Base-by-base conservation (phyloP, 805 yeast species). In the Candida manassasensis region DNA sequence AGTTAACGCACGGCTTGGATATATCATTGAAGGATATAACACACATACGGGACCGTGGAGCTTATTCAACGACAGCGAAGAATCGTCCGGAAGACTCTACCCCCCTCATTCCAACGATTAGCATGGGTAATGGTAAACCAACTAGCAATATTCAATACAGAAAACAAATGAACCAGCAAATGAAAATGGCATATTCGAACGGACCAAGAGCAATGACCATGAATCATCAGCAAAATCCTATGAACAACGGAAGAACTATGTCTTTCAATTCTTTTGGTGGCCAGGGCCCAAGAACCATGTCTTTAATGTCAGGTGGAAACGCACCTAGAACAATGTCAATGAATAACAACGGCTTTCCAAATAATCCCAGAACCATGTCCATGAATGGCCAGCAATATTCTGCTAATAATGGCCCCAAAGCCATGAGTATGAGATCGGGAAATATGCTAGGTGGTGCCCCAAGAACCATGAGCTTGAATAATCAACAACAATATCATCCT, bases 91-190 rank as follows among this genome's bases (percentile, higher is more conserved):
- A 64, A 37, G 86, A 81, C 42, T 71, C 89, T 0, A 71, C 86
- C 0, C 89, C 93, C 6, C 77, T 81, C 42, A 83, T 84, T 26
- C 94, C 94, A 5, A 82, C 87, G 0, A 36, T 84, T 3, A 64
- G 74, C 4, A 57, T 71, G 0, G 39, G 46, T 5, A 48, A 44
- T 42, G 55, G 33, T 4, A 16, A 63, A 42, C 18, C 41, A 59
- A 32, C 50, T 65, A 45, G 69, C 35, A 80, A 74, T 45, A 64
- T 76, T 5, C 80, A 80, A 42, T 84, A 84, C 52, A 65, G 94
- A 45, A 83, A 82, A 45, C 80, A 73, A 45, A 69, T 79, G 71
- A 78, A 80, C 32, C 77, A 75, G 4, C 80, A 77, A 51, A 81
- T 78, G 62, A 84, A 84, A 50, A 49, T 70, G 52, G 73, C 75